These are phyloP conservation scores for Metschnikowia rubicola DNA, from an alignment of 805 yeast species.

Conservation along the genomic window DNA sequence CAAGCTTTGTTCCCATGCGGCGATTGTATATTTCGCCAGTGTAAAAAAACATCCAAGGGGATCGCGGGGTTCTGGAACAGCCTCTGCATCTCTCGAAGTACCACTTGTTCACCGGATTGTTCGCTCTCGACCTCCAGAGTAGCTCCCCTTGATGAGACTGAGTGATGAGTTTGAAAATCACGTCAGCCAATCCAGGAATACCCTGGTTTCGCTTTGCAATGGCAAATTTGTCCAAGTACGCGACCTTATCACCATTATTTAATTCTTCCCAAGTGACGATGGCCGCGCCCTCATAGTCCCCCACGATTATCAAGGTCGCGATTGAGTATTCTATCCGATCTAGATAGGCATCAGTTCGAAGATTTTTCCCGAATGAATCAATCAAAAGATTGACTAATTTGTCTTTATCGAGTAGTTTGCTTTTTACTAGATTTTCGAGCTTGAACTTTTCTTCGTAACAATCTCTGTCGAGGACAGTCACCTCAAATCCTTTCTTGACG, in stretches of 20 bases:
- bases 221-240: slow-evolving; percentile 93
- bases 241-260: slow-evolving; percentile 38
- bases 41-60: slow-evolving; percentile 41
- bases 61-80: slow-evolving; percentile 39
- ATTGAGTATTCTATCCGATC: slow-evolving; percentile 59
- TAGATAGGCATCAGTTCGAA: slow-evolving; percentile 68
- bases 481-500: slow-evolving; percentile 69
- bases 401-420: slow-evolving; percentile 47
- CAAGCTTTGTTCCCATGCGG: slow-evolving; percentile 24
- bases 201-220: slow-evolving; percentile 84
- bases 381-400: slow-evolving; percentile 64
- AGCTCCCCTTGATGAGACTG: slow-evolving; percentile 67
- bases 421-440: slow-evolving; percentile 34
- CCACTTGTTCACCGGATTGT: slow-evolving; percentile 95
- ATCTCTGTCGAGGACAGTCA: slow-evolving; percentile 38
- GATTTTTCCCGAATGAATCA: slow-evolving; percentile 68
- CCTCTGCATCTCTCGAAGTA: slow-evolving; percentile 89
- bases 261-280: slow-evolving; percentile 76
- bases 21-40: slow-evolving; percentile 40
- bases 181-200: slow-evolving; percentile 88
- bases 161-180: slow-evolving; percentile 78
- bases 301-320: slow-evolving; percentile 80
- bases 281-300: slow-evolving; percentile 95
- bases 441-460: slow-evolving; percentile 35
- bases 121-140: slow-evolving; percentile 84